Evolutionary conservation across 208 protist species (phyloP), one percentile per base, ranked within the genome.

Genomic region (Acanthamoeba lenticulata): DNA sequence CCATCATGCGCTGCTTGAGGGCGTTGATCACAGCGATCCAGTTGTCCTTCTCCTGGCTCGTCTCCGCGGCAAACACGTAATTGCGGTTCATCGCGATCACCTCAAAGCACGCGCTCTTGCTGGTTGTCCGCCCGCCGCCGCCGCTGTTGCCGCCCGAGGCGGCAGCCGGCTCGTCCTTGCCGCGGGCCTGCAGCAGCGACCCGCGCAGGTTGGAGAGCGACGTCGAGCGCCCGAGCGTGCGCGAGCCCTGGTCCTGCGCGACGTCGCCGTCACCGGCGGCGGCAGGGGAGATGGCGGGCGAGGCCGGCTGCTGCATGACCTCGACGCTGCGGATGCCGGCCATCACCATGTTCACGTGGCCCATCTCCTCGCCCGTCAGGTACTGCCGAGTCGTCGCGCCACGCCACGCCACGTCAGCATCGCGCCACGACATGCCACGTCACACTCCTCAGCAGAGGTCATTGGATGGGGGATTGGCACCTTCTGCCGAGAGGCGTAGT

Each of bases 1-100:
- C 65, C 65, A 74, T 74, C 65, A 74, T 74, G 29, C 21, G 32
- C 36, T 74, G 65, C 13, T 74, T 74, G 65, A 74, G 65, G 13
- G 65, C 65, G 65, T 74, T 74, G n/a, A 74, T 74, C n/a, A 74
- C 65, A 6, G 34, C 19, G 65, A 74, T 42, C 65, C 65, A 74
- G 36, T 74, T 74, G 65, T 74, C 65, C 65, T 74, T 74, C 65
- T 74, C 65, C 19, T 74, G 65, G 65, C 65, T 74, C 65, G 65
- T 74, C 32, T 74, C 65, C 34, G 65, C 65, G 29, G 65, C 65
- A 40, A 74, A 74, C 15, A 74, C 36, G 32, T 74, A 74, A 32
- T 74, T 74, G 27, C 65, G 65, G 65, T 74, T 74, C 34, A 42
- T 77, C 5, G 67, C 36, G 24, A 77, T 77, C 29, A 77, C 24